These are phyloP conservation scores for Penicillium parvum DNA, from an alignment of 495 filamentous ascomycete genomes.

Conservation along the genomic window DNA sequence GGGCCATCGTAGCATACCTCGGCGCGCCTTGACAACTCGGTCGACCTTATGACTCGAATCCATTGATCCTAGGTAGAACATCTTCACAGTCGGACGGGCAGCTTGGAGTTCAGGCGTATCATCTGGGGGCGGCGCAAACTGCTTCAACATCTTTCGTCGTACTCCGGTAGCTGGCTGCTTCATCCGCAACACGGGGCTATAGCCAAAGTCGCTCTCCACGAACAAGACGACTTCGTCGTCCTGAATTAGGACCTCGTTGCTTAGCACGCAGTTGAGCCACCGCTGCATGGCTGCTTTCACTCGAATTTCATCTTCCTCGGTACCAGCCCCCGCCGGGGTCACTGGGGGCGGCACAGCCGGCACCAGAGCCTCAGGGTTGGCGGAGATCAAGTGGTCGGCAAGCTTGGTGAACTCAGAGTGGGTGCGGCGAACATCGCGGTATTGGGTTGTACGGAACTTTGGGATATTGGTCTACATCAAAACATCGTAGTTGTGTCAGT, in stretches of 20 bases:
- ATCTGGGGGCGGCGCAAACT: conserved; percentile 96
- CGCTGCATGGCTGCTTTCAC: conserved; percentile 86
- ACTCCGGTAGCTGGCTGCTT: conserved; percentile 98
- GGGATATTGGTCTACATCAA: conserved; percentile 83
- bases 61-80: conserved; percentile 94
- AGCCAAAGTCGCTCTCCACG: conserved; percentile 96
- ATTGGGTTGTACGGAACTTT: conserved; percentile 95
- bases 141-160: conserved; percentile 90
- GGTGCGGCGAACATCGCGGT: conserved; percentile 90
- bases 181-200: conserved; percentile 89
- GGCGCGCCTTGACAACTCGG: conserved; percentile 82
- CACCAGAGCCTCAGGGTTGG: conserved; percentile 95
- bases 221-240: conserved; percentile 97
- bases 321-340: conserved; percentile 91
- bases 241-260: conserved; percentile 85
- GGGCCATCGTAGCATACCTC: conserved; percentile 57
- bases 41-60: conserved; percentile 94
- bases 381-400: conserved; percentile 87
- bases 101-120: conserved; percentile 93
- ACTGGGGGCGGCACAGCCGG: conserved; percentile 89
- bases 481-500: conserved; percentile 5
- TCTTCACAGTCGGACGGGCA: conserved; percentile 85
- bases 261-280: conserved; percentile 90
- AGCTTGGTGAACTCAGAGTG: conserved; percentile 96
- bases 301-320: conserved; percentile 89